phyloP scores from a whole-genome alignment of 768 basidiomycete species.

The Hebeloma cylindrosporum region DNA sequence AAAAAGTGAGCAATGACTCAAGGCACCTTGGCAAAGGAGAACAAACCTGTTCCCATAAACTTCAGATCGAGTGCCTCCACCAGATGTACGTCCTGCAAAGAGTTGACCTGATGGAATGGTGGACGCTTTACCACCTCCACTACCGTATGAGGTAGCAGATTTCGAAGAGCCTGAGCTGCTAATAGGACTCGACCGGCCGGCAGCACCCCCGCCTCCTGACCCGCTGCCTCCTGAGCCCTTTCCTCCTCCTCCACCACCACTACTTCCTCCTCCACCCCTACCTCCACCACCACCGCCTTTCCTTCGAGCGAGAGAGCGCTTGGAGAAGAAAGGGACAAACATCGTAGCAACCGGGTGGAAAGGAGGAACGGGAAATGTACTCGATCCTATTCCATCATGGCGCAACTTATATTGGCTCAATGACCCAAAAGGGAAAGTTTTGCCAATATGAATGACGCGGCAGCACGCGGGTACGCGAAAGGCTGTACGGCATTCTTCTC shows the following conservation, averaged over 20 bases:
- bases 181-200: slow-evolving; percentile 15
- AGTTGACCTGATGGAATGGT: slow-evolving; percentile 44
- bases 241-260: slow-evolving; percentile 11
- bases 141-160: slow-evolving; percentile 26
- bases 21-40: slow-evolving; percentile 1
- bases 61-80: slow-evolving; percentile 51
- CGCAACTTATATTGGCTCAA: too few relatives aligned
- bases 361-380: slow-evolving; percentile 5
- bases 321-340: slow-evolving; percentile 30
- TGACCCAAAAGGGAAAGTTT: too few relatives aligned
- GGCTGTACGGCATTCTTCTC: too few relatives aligned
- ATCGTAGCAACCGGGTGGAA: slow-evolving; percentile 7
- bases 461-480: too few relatives aligned
- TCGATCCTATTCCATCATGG: too few relatives aligned
- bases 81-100: slow-evolving; percentile 48
- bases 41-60: slow-evolving; percentile 46
- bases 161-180: slow-evolving; percentile 9
- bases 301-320: slow-evolving; percentile 22
- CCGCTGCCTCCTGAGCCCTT: slow-evolving; percentile 5
- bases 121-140: slow-evolving; percentile 29
- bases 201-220: slow-evolving; percentile 15
- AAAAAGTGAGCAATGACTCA: slow-evolving; percentile 5
- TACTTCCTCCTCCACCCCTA: slow-evolving; percentile 11
- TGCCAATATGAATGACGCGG: too few relatives aligned
- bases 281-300: slow-evolving; percentile 28